These are phyloP conservation scores for Coemansia sp. DNA, from an alignment of 192 early-diverging fungal genomes.

Conservation along the genomic window DNA sequence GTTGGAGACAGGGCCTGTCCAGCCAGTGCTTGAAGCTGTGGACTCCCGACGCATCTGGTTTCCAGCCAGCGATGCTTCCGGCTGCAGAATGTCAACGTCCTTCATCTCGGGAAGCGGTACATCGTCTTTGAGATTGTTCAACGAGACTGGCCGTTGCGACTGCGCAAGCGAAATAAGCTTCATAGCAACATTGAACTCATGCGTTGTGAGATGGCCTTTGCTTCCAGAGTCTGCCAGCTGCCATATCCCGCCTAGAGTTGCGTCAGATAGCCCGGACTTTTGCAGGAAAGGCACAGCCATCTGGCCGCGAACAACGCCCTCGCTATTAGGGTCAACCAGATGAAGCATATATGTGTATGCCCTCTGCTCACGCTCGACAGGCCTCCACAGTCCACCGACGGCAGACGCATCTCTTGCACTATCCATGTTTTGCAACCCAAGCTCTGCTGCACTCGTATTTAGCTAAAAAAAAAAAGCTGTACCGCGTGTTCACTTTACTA, in stretches of 20 bases:
- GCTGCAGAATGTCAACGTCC: slow-evolving; percentile 40
- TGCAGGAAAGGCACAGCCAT: slow-evolving; percentile 75
- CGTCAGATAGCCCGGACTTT: slow-evolving; percentile 65
- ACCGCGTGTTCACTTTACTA: not conserved
- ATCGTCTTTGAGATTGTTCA: slow-evolving; percentile 50
- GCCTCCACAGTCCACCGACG: slow-evolving; percentile 43
- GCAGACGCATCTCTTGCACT: slow-evolving; percentile 16
- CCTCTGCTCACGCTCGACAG: slow-evolving; percentile 63
- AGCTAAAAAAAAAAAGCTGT: not conserved
- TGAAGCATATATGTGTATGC: slow-evolving; percentile 65
- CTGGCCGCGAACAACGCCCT: slow-evolving; percentile 68
- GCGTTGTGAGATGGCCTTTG: slow-evolving; percentile 71
- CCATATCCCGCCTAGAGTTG: slow-evolving; percentile 80
- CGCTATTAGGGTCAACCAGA: slow-evolving; percentile 60
- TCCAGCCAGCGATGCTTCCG: not conserved
- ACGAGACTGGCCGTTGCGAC: slow-evolving; percentile 61
- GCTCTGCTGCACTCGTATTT: not conserved
- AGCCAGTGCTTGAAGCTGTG: slow-evolving; percentile 40
- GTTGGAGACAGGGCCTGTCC: slow-evolving; percentile 22
- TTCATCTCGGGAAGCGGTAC: slow-evolving; percentile 63
- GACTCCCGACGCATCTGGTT: slow-evolving; percentile 36
- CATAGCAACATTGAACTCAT: slow-evolving; percentile 76
- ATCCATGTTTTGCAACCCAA: slow-evolving; percentile 18
- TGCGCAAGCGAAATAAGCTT: slow-evolving; percentile 91
- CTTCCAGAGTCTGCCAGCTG: slow-evolving; percentile 76